Evolutionary conservation across 495 filamentous ascomycete species (phyloP), one percentile per base, ranked within the genome.

Genomic region (Endocarpon pusillum): DNA sequence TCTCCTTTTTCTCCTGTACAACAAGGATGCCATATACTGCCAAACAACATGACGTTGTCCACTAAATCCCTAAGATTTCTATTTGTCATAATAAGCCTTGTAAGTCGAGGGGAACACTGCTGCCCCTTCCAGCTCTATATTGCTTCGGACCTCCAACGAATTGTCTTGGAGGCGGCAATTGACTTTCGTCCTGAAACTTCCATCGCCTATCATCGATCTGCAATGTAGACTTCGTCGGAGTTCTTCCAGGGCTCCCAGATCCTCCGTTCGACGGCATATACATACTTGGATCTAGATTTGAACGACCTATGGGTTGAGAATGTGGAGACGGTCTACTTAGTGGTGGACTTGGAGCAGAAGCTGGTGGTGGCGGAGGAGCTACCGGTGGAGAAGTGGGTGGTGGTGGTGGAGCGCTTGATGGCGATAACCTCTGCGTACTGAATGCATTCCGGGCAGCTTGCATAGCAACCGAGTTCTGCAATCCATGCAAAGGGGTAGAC

Each of bases 51-150:
- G n/a, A n/a, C n/a, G n/a, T n/a, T n/a, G n/a, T n/a, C n/a, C n/a
- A n/a, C n/a, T n/a, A n/a, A n/a, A n/a, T n/a, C n/a, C n/a, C n/a
- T n/a, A n/a, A n/a, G n/a, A n/a, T n/a, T n/a, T n/a, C n/a, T n/a
- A n/a, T n/a, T n/a, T n/a, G n/a, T 31, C 28, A 31, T 15, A 5
- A n/a, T n/a, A 31, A 17, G 12, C 28, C 12, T 14, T 31, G 12
- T 15, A 97, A 56, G 60, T 97, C 81, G 47, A 96, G 64, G 25
- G 89, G 89, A 25, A 97, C 84, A 60, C 80, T 93, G 55, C 83
- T 94, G 16, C 82, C 87, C 49, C 86, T 68, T 6, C 89, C 89
- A 18, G 87, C 89, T 25, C 86, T 66, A 56, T 97, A 97, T 44
- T 71, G 68, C 48, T 80, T 81, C 21, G 59, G 52, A 19, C 63